Evolutionary conservation across 148 eudicot genomes (phyloP).

Genomic region (Amaranthus palmeri): DNA sequence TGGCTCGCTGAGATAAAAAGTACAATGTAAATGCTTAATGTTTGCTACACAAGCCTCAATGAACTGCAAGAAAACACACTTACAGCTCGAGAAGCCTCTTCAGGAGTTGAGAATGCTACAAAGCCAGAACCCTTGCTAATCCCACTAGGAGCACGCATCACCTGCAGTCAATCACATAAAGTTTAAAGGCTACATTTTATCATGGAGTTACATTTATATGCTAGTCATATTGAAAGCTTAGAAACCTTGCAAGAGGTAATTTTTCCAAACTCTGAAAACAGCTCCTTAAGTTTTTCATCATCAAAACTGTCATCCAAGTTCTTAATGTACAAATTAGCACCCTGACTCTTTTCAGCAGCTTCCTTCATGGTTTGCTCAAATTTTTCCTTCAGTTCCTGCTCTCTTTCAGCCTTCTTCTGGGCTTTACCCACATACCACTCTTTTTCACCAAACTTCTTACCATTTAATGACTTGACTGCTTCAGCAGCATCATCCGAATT

Average conservation of each 20-base stretch:
- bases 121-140: slow-evolving; percentile 75
- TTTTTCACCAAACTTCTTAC: slow-evolving; percentile 33
- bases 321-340: slow-evolving; percentile 39
- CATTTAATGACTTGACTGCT: slow-evolving; percentile 42
- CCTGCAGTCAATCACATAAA: slow-evolving; percentile 30
- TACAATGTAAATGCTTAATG: not conserved
- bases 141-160: slow-evolving; percentile 82
- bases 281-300: slow-evolving; percentile 80
- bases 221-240: not conserved
- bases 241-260: slow-evolving; percentile 75
- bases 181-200: not conserved
- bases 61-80: slow-evolving; percentile 18
- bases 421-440: slow-evolving; percentile 48
- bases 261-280: slow-evolving; percentile 65
- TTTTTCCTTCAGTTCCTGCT: slow-evolving; percentile 31
- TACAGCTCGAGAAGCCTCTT: slow-evolving; percentile 81
- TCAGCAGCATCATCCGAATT: slow-evolving; percentile 40
- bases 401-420: slow-evolving; percentile 43
- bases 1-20: slow-evolving; percentile 44
- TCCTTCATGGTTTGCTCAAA: slow-evolving; percentile 37
- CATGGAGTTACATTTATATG: not conserved
- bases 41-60: not conserved
- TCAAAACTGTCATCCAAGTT: slow-evolving; percentile 67
- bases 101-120: slow-evolving; percentile 67
- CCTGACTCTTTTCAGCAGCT: slow-evolving; percentile 35